phyloP scores from a whole-genome alignment of 2,329 filamentous ascomycete species.

The Fusarium cyanostomum region DNA sequence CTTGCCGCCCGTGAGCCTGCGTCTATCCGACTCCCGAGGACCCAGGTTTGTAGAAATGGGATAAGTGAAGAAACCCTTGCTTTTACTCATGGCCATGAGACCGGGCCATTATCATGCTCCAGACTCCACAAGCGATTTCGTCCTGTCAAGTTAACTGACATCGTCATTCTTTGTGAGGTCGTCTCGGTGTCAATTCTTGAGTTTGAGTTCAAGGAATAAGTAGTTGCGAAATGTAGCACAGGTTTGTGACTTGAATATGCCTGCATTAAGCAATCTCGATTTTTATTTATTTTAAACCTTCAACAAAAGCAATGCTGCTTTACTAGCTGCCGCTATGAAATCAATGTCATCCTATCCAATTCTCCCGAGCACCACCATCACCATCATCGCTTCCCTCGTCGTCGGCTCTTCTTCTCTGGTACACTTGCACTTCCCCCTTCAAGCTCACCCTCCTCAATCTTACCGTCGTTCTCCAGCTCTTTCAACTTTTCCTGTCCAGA shows the following conservation, averaged over 20 bases:
- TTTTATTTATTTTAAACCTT: not conserved
- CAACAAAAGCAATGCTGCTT: not conserved
- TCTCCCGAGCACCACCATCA: not conserved
- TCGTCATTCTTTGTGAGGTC: not conserved
- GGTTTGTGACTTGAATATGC: not conserved
- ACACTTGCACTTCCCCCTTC: constrained; percentile 77
- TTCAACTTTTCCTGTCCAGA: constrained; percentile 82
- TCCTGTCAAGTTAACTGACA: not conserved
- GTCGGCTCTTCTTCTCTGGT: constrained; percentile 66
- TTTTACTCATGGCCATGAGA: constrained; percentile 3
- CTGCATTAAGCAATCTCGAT: not conserved
- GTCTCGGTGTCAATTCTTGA: not conserved
- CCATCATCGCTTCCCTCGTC: constrained; percentile 55
- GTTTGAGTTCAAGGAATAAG: not conserved
- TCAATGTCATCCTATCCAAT: not conserved
- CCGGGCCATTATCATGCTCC: not conserved
- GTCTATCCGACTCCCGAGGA: constrained; percentile 21
- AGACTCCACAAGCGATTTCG: not conserved
- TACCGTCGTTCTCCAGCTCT: constrained; percentile 70
- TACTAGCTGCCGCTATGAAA: not conserved
- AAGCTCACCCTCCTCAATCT: constrained; percentile 73
- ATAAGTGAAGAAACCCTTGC: constrained; percentile 3
- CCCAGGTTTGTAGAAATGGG: constrained; percentile 18
- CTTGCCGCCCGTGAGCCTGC: not conserved
- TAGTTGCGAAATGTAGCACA: not conserved